Conservation (phyloP, 108 stramenopile genomes). For the Discostella pseudostelligera region DNA sequence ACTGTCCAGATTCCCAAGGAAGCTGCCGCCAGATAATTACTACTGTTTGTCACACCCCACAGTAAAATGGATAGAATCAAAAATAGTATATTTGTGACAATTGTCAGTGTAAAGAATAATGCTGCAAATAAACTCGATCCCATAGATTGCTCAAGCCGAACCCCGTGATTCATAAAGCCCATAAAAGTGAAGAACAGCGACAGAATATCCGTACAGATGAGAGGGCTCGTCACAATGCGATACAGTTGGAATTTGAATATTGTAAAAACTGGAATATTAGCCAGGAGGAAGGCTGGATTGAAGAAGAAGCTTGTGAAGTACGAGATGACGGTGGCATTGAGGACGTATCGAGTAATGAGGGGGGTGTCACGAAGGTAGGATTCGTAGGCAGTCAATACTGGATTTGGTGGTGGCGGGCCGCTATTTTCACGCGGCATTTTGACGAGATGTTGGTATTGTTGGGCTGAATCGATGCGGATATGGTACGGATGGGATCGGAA, state of each 20-base stretch:
- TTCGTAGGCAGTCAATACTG: constrained; percentile 59
- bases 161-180: constrained; percentile 65
- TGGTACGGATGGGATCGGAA: too few species aligned
- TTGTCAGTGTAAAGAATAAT: constrained; percentile 56
- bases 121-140: constrained; percentile 72
- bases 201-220: constrained; percentile 61
- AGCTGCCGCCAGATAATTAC: constrained; percentile 32
- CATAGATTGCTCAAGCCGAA: constrained; percentile 65
- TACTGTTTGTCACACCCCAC: constrained; percentile 44
- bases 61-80: constrained; percentile 47
- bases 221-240: constrained; percentile 66
- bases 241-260: constrained; percentile 77
- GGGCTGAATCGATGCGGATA: too few species aligned
- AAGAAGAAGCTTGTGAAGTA: constrained; percentile 57
- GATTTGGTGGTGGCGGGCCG: constrained; percentile 64
- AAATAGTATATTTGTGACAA: constrained; percentile 56
- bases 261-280: constrained; percentile 73
- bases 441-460: too few species aligned
- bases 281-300: constrained; percentile 52
- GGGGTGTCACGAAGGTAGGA: constrained; percentile 67
- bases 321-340: constrained; percentile 60
- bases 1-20: constrained; percentile 73
- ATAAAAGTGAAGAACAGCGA: constrained; percentile 69
- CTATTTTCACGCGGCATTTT: constrained; percentile 8
- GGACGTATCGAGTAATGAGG: constrained; percentile 63